A percentile compares a stretch with the other conserved stretches of the same genome.
Conservation (phyloP, 345 rosid species). For the Gynandropsis gynandra region DNA sequence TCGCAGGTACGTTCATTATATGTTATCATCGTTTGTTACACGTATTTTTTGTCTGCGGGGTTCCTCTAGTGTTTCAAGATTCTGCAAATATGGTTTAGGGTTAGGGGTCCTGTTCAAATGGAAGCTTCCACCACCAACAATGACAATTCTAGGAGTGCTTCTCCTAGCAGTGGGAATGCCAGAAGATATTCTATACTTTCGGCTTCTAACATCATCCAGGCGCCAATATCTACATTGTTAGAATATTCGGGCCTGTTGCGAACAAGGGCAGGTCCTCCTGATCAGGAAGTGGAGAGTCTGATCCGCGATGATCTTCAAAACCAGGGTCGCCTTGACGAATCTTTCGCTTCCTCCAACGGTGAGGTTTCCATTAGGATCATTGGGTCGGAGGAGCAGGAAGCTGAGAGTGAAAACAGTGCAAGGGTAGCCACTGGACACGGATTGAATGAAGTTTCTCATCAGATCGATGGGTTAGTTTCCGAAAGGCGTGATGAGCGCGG, state of each 20-base stretch:
- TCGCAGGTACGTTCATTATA: neutral
- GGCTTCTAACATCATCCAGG: constrained; percentile 77
- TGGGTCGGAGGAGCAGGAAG: constrained; percentile 73
- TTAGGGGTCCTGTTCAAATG: constrained; percentile 55
- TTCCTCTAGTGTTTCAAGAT: neutral
- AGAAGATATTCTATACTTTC: constrained; percentile 64
- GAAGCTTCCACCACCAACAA: constrained; percentile 61
- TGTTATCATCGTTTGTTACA: constrained; percentile 13
- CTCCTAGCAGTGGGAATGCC: constrained; percentile 35
- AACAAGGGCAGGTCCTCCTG: constrained; percentile 36
- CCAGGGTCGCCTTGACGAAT: constrained; percentile 36
- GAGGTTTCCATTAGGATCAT: constrained; percentile 96
- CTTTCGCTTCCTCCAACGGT: constrained; percentile 39
- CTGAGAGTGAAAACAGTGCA: constrained; percentile 40
- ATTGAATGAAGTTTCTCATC: constrained; percentile 30
- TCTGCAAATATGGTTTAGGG: constrained; percentile 33
- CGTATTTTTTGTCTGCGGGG: constrained; percentile 1
- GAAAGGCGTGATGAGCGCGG: constrained; percentile 38
- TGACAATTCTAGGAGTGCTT: constrained; percentile 56
- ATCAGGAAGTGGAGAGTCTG: constrained; percentile 52
- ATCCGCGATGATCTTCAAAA: constrained; percentile 16
- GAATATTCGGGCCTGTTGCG: constrained; percentile 92
- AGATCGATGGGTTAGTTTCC: constrained; percentile 17
- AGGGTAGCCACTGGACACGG: constrained; percentile 30
- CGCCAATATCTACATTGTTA: constrained; percentile 76